Evolutionary conservation across 495 filamentous ascomycete species (phyloP).

Genomic region (Cairneyella variabilis): DNA sequence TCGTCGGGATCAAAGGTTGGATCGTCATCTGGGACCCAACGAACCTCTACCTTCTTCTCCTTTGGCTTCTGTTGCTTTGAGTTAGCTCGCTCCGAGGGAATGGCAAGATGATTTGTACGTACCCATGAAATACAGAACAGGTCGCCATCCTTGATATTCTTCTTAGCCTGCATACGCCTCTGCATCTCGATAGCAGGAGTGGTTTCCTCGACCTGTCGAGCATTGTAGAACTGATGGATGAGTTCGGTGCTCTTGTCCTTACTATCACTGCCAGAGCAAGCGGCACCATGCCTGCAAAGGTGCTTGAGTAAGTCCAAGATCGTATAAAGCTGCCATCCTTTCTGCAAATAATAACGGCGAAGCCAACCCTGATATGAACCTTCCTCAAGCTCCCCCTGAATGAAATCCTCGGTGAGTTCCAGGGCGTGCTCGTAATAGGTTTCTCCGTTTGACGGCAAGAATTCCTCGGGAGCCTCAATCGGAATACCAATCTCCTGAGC

Average conservation of each 20-base stretch:
- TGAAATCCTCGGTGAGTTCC: constrained; percentile 75
- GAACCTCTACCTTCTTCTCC: constrained; percentile 56
- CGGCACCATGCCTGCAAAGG: constrained; percentile 69
- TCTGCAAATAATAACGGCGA: constrained; percentile 80
- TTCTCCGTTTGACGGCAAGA: constrained; percentile 17
- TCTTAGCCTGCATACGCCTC: constrained; percentile 82
- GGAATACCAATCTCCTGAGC: constrained; percentile 74
- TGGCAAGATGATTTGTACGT: constrained; percentile 36
- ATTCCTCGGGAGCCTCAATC: constrained; percentile 32
- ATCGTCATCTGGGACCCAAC: constrained; percentile 75
- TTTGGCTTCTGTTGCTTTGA: constrained; percentile 43
- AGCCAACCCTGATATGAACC: constrained; percentile 81
- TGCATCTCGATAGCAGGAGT: constrained; percentile 81
- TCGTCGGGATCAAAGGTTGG: constrained; percentile 69
- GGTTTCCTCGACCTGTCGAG: constrained; percentile 74
- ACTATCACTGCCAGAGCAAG: constrained; percentile 71
- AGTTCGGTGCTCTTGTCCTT: constrained; percentile 92
- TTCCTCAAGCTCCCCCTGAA: constrained; percentile 77
- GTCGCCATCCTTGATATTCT: constrained; percentile 82
- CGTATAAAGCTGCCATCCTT: constrained; percentile 86
- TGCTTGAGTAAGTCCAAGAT: constrained; percentile 78
- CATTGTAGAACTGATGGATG: constrained; percentile 74
- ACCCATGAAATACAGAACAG: constrained; percentile 83
- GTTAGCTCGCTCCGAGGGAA: not conserved
- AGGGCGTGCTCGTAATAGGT: constrained; percentile 52